Evolutionary conservation across 2,329 filamentous ascomycete species (phyloP).

Genomic region (Hypoxylon sp.): DNA sequence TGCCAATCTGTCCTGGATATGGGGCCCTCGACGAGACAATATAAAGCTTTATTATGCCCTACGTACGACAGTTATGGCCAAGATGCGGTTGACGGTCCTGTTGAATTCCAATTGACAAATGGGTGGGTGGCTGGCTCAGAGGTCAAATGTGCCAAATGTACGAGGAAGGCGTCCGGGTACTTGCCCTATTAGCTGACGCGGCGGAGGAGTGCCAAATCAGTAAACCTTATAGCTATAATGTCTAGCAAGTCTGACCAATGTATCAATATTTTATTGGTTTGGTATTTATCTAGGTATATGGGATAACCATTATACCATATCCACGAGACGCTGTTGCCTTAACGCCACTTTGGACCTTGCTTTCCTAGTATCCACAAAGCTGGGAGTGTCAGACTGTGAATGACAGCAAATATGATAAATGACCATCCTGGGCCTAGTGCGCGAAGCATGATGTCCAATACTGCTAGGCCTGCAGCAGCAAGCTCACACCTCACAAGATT

Average conservation of each 20-base stretch:
- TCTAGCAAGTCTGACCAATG: too few species aligned
- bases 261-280: too few species aligned
- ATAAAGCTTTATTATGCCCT: background rate
- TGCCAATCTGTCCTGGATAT: background rate
- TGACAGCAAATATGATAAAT: constrained; percentile 8
- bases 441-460: constrained; percentile 6
- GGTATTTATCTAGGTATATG: too few species aligned
- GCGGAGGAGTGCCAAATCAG: too few species aligned
- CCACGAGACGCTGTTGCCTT: background rate
- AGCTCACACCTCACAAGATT: constrained; percentile 11
- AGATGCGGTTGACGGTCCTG: background rate
- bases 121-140: background rate
- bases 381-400: constrained; percentile 7
- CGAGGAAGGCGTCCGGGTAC: too few species aligned
- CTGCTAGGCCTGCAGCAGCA: constrained; percentile 4
- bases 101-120: background rate
- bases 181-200: too few species aligned
- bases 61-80: background rate
- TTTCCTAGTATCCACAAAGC: constrained; percentile 9
- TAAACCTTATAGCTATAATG: too few species aligned
- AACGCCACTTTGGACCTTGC: constrained; percentile 1
- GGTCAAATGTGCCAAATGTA: background rate
- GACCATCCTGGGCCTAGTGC: constrained; percentile 4
- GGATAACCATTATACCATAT: background rate
- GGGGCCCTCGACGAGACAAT: background rate